Evolutionary conservation across 2,329 filamentous ascomycete genomes (phyloP), one percentile per base, ranked within the genome.

Genomic region (Mariannaea elegans): DNA sequence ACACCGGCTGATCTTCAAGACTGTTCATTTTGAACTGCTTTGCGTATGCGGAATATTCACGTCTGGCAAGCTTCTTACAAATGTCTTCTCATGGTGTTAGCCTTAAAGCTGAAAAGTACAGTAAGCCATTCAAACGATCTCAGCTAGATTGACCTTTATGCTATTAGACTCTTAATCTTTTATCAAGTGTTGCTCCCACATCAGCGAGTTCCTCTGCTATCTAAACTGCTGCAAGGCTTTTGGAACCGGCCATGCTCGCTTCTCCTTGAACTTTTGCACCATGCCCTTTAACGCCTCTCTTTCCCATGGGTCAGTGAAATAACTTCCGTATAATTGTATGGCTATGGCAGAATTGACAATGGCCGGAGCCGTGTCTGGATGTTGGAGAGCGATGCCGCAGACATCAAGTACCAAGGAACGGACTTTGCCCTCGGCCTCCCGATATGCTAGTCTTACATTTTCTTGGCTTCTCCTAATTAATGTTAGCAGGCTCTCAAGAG

Each of bases 241-340:
- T 0, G 66, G 63, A 1, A 69, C 34, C 0, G 66, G 66, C 66
- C 66, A 69, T 0, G 66, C 66, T 9, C 63, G 60, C 1, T 66
- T 60, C 3, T 61, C 60, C 2, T 51, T 55, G 7, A 69, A 69
- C 58, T 63, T 64, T 4, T 49, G 36, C 12, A 69, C 65, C 2
- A 65, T 66, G 2, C 42, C 60, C 6, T 34, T 62, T 9, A 69
- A 16, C 1, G 66, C 60, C 4, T 69, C 66, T 4, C 56, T n/a
- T 3, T 69, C 66, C 66, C 66, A 69, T 0, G 48, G 46, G 13
- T 69, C 66, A 0, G 66, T 69, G 6, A 69, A 69, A 3, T 67
- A 69, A 2, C 42, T 67, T 0, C 63, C 62, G 1, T 69, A 69
- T 44, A 69, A 36, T 4, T 66, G 66, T 1, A 69, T 61, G 0